A percentile compares a stretch with the other conserved stretches of the same genome.
phyloP scores from a whole-genome alignment of 495 filamentous ascomycete genomes.

The Aspergillus biplanus region DNA sequence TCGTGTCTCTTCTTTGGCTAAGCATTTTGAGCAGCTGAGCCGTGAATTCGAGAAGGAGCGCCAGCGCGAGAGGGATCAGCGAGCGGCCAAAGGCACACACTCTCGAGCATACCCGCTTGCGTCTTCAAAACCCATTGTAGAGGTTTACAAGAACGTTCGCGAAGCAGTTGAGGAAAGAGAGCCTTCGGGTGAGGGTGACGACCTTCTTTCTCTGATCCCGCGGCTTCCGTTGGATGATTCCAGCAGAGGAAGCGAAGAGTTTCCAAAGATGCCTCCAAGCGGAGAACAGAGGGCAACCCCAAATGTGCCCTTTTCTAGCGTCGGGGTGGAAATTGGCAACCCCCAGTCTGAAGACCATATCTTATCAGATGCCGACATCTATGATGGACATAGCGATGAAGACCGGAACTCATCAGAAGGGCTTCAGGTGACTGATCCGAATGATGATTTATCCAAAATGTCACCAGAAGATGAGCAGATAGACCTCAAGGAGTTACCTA shows the following conservation, averaged over 20 bases:
- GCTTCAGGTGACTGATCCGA: conserved; percentile 65
- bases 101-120: conserved; percentile 85
- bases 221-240: conserved; percentile 33
- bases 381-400: conserved; percentile 64
- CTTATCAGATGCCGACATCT: conserved; percentile 69
- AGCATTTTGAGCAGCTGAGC: conserved; percentile 94
- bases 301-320: conserved; percentile 31
- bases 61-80: conserved; percentile 78
- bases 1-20: conserved; percentile 84
- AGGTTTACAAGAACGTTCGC: conserved; percentile 89
- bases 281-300: conserved; percentile 26
- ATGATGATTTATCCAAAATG: conserved; percentile 65
- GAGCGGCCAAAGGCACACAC: conserved; percentile 78
- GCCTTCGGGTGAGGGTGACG: conserved; percentile 68
- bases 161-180: conserved; percentile 88
- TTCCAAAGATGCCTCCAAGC: conserved; percentile 26
- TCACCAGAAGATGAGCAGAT: conserved; percentile 58
- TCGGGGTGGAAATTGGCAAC: conserved; percentile 55
- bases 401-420: conserved; percentile 68
- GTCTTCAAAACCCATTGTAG: conserved; percentile 93
- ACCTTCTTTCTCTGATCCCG: conserved; percentile 35
- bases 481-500: conserved; percentile 76
- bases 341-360: conserved; percentile 55
- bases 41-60: conserved; percentile 97
- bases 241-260: conserved; percentile 35